Evolutionary conservation across 192 early-diverging fungal species (phyloP), one percentile per base, ranked within the genome.

Genomic region (Rhizophagus prolifer): DNA sequence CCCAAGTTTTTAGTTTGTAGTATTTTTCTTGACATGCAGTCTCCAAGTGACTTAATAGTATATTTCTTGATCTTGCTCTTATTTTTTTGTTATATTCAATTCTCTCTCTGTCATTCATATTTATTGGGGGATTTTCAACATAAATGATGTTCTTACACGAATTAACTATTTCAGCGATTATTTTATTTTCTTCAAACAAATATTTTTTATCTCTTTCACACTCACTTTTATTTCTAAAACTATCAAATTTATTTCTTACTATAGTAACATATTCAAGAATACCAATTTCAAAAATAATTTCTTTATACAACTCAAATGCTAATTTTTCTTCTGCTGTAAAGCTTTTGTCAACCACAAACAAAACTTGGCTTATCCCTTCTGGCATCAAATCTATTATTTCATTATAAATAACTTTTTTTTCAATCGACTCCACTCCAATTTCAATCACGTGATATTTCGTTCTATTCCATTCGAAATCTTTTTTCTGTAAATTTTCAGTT

Each of bases 391-490:
- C 70, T 6, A 10, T 26, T 16, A 73, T 58, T 21, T 12, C 60
- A 34, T 60, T 61, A 34, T 60, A 36, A 13, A 73, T 6, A 13
- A 73, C 72, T 59, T 73, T 23, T 4, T 60, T 47, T 19, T 10
- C 3, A 13, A 58, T 30, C n/a, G 34, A 38, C 23, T 30, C 50
- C 5, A 60, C 30, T 60, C 72, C 58, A 7, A 47, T n/a, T 1
- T 73, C 72, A 23, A 73, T 19, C 2, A 73, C 26, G 8, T 34
- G 34, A 28, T 73, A 60, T 38, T 73, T 73, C 13, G 3, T 73
- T 5, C 31, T 30, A 28, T 61, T 30, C 30, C 9, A n/a, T 25
- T 34, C n/a, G 31, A 73, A 60, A 7, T 38, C 21, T 60, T 60
- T 30, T 7, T 3, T 73, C 54, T 73, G 58, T 10, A 73, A 46